These are phyloP conservation scores for Paraleonurus japonicus DNA, from an alignment of 257 asterid species.

Conservation along the genomic window DNA sequence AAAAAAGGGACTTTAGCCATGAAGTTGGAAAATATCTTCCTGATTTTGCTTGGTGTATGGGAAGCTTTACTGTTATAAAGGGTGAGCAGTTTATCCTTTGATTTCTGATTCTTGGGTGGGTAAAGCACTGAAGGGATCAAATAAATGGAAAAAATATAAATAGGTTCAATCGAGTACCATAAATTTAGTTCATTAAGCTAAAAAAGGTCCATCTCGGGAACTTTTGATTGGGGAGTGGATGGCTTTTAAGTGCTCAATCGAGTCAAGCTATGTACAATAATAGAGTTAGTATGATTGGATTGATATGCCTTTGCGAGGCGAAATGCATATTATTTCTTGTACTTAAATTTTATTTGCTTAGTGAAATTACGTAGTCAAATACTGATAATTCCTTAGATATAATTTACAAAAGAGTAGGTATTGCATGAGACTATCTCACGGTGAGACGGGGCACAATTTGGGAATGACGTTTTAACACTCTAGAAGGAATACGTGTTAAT, in stretches of 20 bases:
- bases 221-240: constrained; percentile 5
- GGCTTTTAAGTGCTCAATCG: not conserved
- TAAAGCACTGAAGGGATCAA: not conserved
- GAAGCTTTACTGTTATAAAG: not conserved
- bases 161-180: no score
- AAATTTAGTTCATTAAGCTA: not conserved
- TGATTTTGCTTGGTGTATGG: not conserved
- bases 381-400: not conserved
- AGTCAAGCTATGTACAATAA: not conserved
- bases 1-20: not conserved
- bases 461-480: no score
- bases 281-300: not conserved
- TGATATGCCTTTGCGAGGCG: not conserved
- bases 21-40: not conserved
- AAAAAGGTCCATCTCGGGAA: not conserved
- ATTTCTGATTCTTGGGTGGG: not conserved
- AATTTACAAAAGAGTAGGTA: no score
- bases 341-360: not conserved
- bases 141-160: no score
- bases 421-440: no score
- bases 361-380: not conserved
- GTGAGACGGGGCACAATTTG: no score
- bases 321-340: not conserved
- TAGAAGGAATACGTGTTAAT: no score
- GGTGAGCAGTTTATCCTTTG: not conserved